These are phyloP conservation scores for Boletus rubescentipes DNA, from an alignment of 768 basidiomycete species.

Conservation along the genomic window DNA sequence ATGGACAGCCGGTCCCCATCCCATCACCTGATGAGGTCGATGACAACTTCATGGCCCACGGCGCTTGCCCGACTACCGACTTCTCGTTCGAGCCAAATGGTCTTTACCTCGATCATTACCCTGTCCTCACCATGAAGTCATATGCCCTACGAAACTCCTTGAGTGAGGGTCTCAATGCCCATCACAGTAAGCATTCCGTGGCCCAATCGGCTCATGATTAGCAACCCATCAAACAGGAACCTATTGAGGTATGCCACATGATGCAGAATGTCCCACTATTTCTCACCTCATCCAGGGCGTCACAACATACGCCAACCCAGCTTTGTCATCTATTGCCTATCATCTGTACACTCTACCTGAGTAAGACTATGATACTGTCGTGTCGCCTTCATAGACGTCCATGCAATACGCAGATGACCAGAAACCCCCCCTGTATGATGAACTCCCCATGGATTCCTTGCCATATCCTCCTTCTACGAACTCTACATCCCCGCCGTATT, in stretches of 20 bases:
- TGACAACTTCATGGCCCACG: slow-evolving; percentile 15
- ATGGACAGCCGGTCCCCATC: too few relatives aligned
- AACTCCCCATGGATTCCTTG: slow-evolving; percentile 34
- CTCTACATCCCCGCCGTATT: slow-evolving; percentile 22
- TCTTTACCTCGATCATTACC: slow-evolving; percentile 4
- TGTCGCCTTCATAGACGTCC: neutral
- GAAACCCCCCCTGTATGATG: slow-evolving; percentile 12
- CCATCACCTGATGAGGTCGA: slow-evolving; percentile 24
- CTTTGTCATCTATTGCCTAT: too few relatives aligned
- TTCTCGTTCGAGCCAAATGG: neutral
- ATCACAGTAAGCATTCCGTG: neutral
- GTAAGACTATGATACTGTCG: slow-evolving; percentile 5
- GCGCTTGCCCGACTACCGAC: slow-evolving; percentile 1
- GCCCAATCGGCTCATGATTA: slow-evolving; percentile 7
- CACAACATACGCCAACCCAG: too few relatives aligned
- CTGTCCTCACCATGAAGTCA: slow-evolving; percentile 4
- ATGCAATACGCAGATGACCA: slow-evolving; percentile 14
- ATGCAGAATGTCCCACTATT: neutral
- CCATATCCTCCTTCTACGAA: slow-evolving; percentile 29
- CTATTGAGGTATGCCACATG: too few relatives aligned
- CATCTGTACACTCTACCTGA: too few relatives aligned
- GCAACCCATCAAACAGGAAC: too few relatives aligned
- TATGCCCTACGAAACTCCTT: slow-evolving; percentile 7
- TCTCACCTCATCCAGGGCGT: slow-evolving; percentile 5
- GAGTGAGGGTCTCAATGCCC: slow-evolving; percentile 11